Conservation (phyloP, 1,139 yeast genomes). For the Lodderomyces elongisporus region DNA sequence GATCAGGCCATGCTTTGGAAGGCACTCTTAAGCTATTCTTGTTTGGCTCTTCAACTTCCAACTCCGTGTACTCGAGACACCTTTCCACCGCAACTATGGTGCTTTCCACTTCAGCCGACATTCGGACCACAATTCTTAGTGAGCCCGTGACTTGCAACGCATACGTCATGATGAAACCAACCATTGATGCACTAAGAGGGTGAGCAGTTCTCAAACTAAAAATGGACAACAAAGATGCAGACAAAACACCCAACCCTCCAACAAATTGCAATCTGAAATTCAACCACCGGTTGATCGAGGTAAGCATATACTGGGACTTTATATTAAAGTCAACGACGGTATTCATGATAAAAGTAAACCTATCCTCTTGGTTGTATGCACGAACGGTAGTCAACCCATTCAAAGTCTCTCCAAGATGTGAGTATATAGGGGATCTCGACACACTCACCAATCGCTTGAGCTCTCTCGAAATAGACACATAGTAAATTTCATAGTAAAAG, state of each 20-base stretch:
- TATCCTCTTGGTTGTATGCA: slow-evolving; percentile 48
- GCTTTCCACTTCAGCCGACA: slow-evolving; percentile 30
- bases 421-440: slow-evolving; percentile 52
- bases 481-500: slow-evolving; percentile 23
- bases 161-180: slow-evolving; percentile 33
- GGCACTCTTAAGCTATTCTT: slow-evolving; percentile 12
- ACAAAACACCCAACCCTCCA: slow-evolving; percentile 24
- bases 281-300: slow-evolving; percentile 34
- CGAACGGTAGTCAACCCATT: slow-evolving; percentile 57
- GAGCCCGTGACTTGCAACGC: slow-evolving; percentile 26
- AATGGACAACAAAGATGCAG: slow-evolving; percentile 22
- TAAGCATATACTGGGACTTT: slow-evolving; percentile 50
- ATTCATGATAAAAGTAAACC: slow-evolving; percentile 52
- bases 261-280: slow-evolving; percentile 28
- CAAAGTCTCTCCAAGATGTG: slow-evolving; percentile 59
- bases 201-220: slow-evolving; percentile 17
- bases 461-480: slow-evolving; percentile 30
- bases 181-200: slow-evolving; percentile 25
- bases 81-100: slow-evolving; percentile 30
- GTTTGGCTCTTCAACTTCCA: slow-evolving; percentile 18
- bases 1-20: slow-evolving; percentile 22
- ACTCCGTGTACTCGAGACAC: slow-evolving; percentile 26
- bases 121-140: slow-evolving; percentile 24
- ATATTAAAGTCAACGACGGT: slow-evolving; percentile 61
- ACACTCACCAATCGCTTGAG: slow-evolving; percentile 27